Percentiles rank a stretch among this genome's conserved stretches.
Evolutionary conservation across 2,329 filamentous ascomycete species (phyloP).

Genomic region (Cercospora sp.): DNA sequence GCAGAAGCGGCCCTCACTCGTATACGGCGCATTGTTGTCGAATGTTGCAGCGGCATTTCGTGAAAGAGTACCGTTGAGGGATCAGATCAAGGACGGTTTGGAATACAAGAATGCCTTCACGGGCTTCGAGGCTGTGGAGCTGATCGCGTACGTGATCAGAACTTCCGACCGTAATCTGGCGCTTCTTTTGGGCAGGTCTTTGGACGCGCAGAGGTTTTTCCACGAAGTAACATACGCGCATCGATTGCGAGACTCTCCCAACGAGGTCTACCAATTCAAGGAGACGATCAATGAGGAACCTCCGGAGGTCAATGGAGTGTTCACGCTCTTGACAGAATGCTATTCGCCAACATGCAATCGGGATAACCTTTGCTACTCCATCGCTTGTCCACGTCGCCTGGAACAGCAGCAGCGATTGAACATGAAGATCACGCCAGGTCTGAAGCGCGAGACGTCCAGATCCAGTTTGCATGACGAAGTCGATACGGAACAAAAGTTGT

Average conservation of each 20-base stretch:
- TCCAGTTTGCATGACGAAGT: slow-evolving; percentile 76
- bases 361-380: slow-evolving; percentile 95
- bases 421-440: slow-evolving; percentile 83
- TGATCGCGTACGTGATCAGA: slow-evolving; percentile 94
- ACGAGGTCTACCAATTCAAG: slow-evolving; percentile 94
- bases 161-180: slow-evolving; percentile 95
- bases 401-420: slow-evolving; percentile 95
- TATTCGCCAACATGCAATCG: slow-evolving; percentile 97
- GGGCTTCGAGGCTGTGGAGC: slow-evolving; percentile 90
- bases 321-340: slow-evolving; percentile 92
- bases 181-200: slow-evolving; percentile 80
- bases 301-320: slow-evolving; percentile 88
- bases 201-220: slow-evolving; percentile 98
- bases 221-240: slow-evolving; percentile 99
- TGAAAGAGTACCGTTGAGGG: slow-evolving; percentile 79
- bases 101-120: slow-evolving; percentile 98
- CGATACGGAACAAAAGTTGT: slow-evolving; percentile 94
- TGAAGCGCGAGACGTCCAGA: slow-evolving; percentile 70
- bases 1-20: slow-evolving; percentile 72
- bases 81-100: slow-evolving; percentile 92
- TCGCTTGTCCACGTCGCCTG: slow-evolving; percentile 87
- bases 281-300: slow-evolving; percentile 87
- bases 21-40: slow-evolving; percentile 93
- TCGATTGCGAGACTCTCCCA: slow-evolving; percentile 85
- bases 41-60: slow-evolving; percentile 89